Base-by-base conservation (phyloP, 1,139 yeast genomes). In the Candida frijolesensis region DNA sequence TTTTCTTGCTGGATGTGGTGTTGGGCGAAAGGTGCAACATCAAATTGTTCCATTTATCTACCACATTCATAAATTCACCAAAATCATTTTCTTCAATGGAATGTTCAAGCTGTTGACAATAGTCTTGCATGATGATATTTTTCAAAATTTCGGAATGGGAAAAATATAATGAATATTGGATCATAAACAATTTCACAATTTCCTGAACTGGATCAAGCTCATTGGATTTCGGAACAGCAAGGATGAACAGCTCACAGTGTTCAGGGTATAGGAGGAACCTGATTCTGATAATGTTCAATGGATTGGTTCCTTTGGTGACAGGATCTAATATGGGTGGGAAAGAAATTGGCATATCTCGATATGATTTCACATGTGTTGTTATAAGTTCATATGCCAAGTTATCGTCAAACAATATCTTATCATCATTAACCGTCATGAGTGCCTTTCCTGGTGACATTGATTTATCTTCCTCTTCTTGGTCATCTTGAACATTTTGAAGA, bases 191-290 rank as follows among this genome's bases (percentile, higher is more conserved):
- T 54, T 71, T 80, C 19, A 87, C 88, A 45, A 90, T 78, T 61
- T 91, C 97, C 45, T 76, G 78, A 55, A 87, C 71, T 3, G 96
- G 94, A 60, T 88, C 85, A 52, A 86, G 73, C 55, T 83, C 88
- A 49, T 80, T 80, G 46, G 74, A 70, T 54, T 79, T 80, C 2
- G 84, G 82, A 10, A 63, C 70, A 1, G 77, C 80, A 44, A 76
- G 62, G 12, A 75, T 52, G 52, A 68, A 76, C 60, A 68, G 69
- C 55, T 76, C 81, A 40, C 60, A 60, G 52, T 75, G 79, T 48
- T 69, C 66, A 0, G 80, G 80, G 51, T 75, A 74, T 22, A 76
- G 61, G 11, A 76, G 60, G 49, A 71, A 71, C 52, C 72, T 68
- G 39, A 70, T 65, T 54, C 66, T 74, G 53, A 70, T 63, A 56